Percentiles rank a stretch among this genome's conserved stretches.
Evolutionary conservation across 768 basidiomycete species (phyloP).

Genomic region (Amanita rimosa): DNA sequence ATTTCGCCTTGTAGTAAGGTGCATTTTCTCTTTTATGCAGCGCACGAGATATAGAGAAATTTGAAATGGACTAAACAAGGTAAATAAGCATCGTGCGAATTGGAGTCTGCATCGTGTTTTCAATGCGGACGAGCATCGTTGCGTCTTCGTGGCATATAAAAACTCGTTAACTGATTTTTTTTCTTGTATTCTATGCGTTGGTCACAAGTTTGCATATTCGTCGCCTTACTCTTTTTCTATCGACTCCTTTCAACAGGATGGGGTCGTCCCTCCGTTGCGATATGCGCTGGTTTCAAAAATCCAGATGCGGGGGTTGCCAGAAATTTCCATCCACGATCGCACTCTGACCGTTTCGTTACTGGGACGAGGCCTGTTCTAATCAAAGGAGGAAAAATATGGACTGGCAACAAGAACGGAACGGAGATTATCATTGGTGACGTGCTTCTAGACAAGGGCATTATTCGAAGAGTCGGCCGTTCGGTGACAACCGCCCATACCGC

Average conservation of each 20-base stretch:
- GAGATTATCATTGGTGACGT: constrained; percentile 56
- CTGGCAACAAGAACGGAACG: constrained; percentile 57
- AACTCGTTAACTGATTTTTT: background rate
- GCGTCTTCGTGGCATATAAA: constrained; percentile 2
- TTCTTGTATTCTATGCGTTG: background rate
- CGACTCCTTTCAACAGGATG: constrained; percentile 12
- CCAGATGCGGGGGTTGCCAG: constrained; percentile 29
- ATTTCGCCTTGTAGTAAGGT: background rate
- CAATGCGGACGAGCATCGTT: constrained; percentile 5
- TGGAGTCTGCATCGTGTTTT: background rate
- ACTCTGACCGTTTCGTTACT: constrained; percentile 55
- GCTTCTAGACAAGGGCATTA: constrained; percentile 57
- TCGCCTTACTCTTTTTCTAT: background rate
- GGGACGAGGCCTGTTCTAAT: constrained; percentile 58
- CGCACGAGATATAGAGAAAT: constrained; percentile 68
- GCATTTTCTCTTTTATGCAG: background rate
- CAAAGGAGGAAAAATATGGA: constrained; percentile 78
- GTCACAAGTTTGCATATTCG: background rate
- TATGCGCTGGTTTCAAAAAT: constrained; percentile 33
- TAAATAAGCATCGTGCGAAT: too few relatives aligned
- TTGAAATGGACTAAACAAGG: constrained; percentile 24
- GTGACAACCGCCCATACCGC: constrained; percentile 18
- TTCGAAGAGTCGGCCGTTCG: constrained; percentile 46
- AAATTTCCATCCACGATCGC: constrained; percentile 34
- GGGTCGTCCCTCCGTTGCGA: constrained; percentile 25